Percentiles rank a stretch among this genome's conserved stretches.
Evolutionary conservation across 306 rosid species (phyloP).

Genomic region (Pueraria montana): DNA sequence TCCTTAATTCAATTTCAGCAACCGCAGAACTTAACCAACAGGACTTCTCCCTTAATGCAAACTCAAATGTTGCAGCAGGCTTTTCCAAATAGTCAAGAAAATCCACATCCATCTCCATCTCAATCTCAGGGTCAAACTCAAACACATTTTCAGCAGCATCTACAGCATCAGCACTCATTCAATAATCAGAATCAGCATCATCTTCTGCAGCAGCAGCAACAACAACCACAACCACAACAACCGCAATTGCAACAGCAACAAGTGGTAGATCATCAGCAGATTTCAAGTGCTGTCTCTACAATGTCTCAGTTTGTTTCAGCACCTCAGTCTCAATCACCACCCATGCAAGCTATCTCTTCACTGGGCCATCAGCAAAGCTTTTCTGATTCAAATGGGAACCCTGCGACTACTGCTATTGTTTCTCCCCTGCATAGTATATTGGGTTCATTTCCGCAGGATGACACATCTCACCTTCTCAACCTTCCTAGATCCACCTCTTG

Average conservation of each 20-base stretch:
- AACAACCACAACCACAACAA: constrained; percentile 52
- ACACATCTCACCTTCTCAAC: constrained; percentile 77
- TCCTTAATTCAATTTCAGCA: constrained; percentile 89
- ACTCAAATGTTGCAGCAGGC: constrained; percentile 83
- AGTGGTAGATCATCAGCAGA: constrained; percentile 72
- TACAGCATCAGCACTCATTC: constrained; percentile 71
- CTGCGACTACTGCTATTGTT: constrained; percentile 61
- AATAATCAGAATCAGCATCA: constrained; percentile 53
- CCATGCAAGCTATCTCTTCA: constrained; percentile 72
- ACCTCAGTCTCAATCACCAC: constrained; percentile 72
- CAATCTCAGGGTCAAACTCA: constrained; percentile 59
- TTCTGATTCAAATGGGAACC: constrained; percentile 79
- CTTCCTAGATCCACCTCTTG: constrained; percentile 57
- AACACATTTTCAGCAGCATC: constrained; percentile 70
- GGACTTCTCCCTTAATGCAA: constrained; percentile 74
- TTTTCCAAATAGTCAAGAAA: constrained; percentile 66
- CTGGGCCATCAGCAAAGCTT: constrained; percentile 78
- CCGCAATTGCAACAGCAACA: constrained; percentile 66
- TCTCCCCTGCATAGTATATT: constrained; percentile 85
- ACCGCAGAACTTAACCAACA: constrained; percentile 69
- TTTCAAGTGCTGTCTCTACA: constrained; percentile 65
- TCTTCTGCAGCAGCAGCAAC: constrained; percentile 55
- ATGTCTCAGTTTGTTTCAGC: constrained; percentile 78
- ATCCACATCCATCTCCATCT: constrained; percentile 60
- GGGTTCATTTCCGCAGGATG: constrained; percentile 84